These are phyloP conservation scores for Saccharomyces hybrid DNA, from an alignment of 1,139 yeast species.

Conservation along the genomic window DNA sequence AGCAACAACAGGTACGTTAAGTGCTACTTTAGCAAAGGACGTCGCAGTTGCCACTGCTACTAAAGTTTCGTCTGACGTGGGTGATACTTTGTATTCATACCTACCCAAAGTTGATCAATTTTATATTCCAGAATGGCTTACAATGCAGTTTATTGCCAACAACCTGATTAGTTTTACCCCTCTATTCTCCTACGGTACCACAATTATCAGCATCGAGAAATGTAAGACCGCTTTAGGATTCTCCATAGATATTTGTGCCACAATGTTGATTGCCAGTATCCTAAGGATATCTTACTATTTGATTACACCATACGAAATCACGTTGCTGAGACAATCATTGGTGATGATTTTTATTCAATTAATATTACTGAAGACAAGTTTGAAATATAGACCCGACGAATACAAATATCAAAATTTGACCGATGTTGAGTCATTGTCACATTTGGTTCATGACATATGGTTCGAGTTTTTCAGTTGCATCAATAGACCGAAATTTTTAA, in stretches of 20 bases:
- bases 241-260: conserved; percentile 82
- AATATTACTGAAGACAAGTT: conserved; percentile 52
- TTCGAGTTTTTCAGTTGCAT: conserved; percentile 23
- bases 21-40: background rate
- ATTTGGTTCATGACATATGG: conserved; percentile 29
- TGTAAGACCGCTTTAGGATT: conserved; percentile 68
- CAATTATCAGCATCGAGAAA: conserved; percentile 59
- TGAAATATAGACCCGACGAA: conserved; percentile 46
- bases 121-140: conserved; percentile 40
- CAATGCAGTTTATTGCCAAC: conserved; percentile 35
- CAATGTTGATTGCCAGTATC: conserved; percentile 75
- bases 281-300: conserved; percentile 69
- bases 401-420: conserved; percentile 31
- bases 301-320: conserved; percentile 70
- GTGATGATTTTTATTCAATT: conserved; percentile 73
- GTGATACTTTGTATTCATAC: conserved; percentile 24
- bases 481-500: conserved; percentile 14
- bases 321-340: conserved; percentile 66
- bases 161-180: conserved; percentile 65
- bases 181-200: conserved; percentile 76
- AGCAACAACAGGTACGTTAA: background rate
- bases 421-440: conserved; percentile 24
- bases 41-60: background rate
- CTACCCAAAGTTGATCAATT: conserved; percentile 35
- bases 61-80: conserved; percentile 3